These are phyloP conservation scores for Galerina marginata DNA, from an alignment of 768 basidiomycete species.

Conservation along the genomic window DNA sequence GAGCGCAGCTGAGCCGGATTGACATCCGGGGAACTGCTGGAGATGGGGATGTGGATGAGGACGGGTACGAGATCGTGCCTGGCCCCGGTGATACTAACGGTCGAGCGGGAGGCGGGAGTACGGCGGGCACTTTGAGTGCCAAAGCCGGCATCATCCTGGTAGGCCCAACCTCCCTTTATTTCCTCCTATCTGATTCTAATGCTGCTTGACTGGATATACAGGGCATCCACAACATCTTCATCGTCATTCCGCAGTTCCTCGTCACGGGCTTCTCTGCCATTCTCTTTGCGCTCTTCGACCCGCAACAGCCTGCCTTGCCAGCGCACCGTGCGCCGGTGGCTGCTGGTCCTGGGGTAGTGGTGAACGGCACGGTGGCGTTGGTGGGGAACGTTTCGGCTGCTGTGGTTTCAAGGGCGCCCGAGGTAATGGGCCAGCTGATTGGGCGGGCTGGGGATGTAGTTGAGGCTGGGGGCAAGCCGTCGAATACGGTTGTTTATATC, in stretches of 20 bases:
- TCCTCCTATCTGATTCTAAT: not conserved
- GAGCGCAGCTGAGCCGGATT: slow-evolving; percentile 55
- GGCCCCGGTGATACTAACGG: slow-evolving; percentile 6
- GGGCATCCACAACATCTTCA: slow-evolving; percentile 95
- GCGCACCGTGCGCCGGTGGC: slow-evolving; percentile 35
- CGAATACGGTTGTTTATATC: slow-evolving; percentile 80
- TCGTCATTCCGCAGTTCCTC: slow-evolving; percentile 94
- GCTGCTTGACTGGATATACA: slow-evolving; percentile 30
- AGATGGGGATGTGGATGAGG: slow-evolving; percentile 29
- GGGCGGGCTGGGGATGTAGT: slow-evolving; percentile 10
- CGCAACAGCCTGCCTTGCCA: slow-evolving; percentile 50
- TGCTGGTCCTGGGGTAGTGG: slow-evolving; percentile 25
- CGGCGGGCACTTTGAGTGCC: slow-evolving; percentile 56
- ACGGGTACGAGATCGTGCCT: slow-evolving; percentile 34
- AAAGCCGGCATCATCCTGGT: slow-evolving; percentile 91
- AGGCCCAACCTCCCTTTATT: slow-evolving; percentile 29
- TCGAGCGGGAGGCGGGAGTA: slow-evolving; percentile 12
- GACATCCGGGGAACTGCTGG: slow-evolving; percentile 35
- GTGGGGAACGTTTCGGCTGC: slow-evolving; percentile 17
- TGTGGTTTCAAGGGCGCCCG: slow-evolving; percentile 14
- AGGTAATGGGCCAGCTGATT: not conserved
- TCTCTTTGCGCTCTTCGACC: slow-evolving; percentile 87
- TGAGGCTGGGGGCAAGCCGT: slow-evolving; percentile 31
- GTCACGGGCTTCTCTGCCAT: slow-evolving; percentile 86
- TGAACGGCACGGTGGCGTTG: slow-evolving; percentile 21